Percentiles rank a stretch among this genome's conserved stretches.
phyloP scores from a whole-genome alignment of 176 grass and related monocot species.

The Oryza brachyantha region DNA sequence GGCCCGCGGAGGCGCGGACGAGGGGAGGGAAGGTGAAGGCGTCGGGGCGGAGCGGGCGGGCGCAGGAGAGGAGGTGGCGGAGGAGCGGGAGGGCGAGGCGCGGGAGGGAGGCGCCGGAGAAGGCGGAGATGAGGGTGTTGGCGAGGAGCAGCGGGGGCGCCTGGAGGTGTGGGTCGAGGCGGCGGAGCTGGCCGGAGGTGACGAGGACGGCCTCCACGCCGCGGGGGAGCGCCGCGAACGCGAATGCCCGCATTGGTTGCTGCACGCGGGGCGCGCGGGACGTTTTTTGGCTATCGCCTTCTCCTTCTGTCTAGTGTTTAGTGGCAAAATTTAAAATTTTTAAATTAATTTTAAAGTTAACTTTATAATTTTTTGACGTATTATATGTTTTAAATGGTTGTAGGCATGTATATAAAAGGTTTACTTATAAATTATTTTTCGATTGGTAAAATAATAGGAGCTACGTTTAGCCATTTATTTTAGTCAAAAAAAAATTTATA shows the following conservation, averaged over 20 bases:
- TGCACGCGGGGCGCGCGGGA: too few species aligned
- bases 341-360: too few species aligned
- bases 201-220: conserved; percentile 53
- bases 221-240: conserved; percentile 44
- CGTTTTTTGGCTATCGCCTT: background rate
- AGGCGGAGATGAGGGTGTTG: conserved; percentile 64
- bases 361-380: too few species aligned
- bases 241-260: conserved; percentile 25
- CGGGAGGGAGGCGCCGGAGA: conserved; percentile 36
- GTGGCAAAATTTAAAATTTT: too few species aligned
- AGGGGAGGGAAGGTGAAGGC: conserved; percentile 53
- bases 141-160: conserved; percentile 41
- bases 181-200: conserved; percentile 56
- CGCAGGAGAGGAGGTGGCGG: conserved; percentile 25
- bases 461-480: too few species aligned
- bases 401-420: too few species aligned
- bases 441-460: too few species aligned
- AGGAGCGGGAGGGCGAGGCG: conserved; percentile 29
- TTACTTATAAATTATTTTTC: too few species aligned
- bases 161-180: conserved; percentile 41
- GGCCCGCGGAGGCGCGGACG: conserved; percentile 31
- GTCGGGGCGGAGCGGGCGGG: conserved; percentile 35
- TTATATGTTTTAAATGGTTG: too few species aligned
- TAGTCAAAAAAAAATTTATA: too few species aligned
- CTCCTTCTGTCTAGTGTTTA: too few species aligned